phyloP scores from a whole-genome alignment of 345 rosid genomes.

The Leavenworthia alabamica region DNA sequence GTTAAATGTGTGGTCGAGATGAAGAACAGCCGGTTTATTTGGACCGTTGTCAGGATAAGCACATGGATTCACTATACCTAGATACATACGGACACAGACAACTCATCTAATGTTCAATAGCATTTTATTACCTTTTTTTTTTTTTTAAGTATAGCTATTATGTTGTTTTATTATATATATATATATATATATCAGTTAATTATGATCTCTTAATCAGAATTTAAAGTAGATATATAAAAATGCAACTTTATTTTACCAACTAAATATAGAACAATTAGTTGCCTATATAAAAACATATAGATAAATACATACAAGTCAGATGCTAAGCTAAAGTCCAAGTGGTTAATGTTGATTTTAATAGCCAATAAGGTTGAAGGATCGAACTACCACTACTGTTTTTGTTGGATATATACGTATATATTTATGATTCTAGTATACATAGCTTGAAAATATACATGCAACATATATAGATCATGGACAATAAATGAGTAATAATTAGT shows the following conservation, averaged over 20 bases:
- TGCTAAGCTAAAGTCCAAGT: too few species aligned
- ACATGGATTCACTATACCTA: constrained; percentile 25
- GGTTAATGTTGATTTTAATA: too few species aligned
- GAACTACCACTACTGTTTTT: too few species aligned
- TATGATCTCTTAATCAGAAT: not conserved
- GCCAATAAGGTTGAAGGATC: too few species aligned
- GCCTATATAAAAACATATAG: not conserved
- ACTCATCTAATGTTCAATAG: not conserved
- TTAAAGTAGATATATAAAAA: too few species aligned
- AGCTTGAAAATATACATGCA: not conserved
- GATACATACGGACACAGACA: constrained; percentile 9
- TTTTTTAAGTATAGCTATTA: too few species aligned
- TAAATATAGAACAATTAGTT: not conserved
- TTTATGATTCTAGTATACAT: too few species aligned
- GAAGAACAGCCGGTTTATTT: constrained; percentile 19
- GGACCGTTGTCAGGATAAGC: constrained; percentile 31
- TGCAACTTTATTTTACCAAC: not conserved
- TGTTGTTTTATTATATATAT: not conserved
- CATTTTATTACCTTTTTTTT: not conserved
- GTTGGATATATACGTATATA: not conserved
- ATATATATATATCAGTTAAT: not conserved
- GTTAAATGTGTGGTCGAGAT: constrained; percentile 26
- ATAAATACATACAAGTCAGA: too few species aligned
- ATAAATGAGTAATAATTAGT: not conserved
- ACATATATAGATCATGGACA: not conserved